phyloP scores from a whole-genome alignment of 371 early-diverging fungal species.

The Umbelopsis sp. region DNA sequence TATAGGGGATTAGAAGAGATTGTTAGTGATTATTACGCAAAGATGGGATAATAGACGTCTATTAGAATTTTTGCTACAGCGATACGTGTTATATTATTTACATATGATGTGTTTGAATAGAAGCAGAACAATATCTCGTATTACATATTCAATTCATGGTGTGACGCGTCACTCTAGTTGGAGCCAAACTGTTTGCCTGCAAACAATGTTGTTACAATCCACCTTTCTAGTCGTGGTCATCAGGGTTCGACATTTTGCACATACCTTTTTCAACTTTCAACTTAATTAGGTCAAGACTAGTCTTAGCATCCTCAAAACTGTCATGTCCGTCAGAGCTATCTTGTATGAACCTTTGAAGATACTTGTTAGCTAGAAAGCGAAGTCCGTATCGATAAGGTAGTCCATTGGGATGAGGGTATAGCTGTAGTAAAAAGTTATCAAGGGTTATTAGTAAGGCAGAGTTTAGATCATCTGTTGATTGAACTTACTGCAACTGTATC shows the following conservation, averaged over 20 bases:
- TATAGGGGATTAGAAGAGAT: too few species aligned
- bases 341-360: constrained; percentile 53
- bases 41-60: too few species aligned
- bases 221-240: too few species aligned
- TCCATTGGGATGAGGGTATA: constrained; percentile 50
- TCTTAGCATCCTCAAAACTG: constrained; percentile 60
- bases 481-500: constrained; percentile 50
- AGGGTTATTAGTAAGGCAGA: not conserved
- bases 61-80: too few species aligned
- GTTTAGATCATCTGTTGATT: not conserved
- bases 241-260: not conserved
- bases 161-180: not conserved
- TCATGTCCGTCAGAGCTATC: constrained; percentile 60
- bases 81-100: too few species aligned
- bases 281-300: constrained; percentile 53
- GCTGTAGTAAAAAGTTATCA: constrained; percentile 20
- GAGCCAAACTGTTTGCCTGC: not conserved
- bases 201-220: not conserved
- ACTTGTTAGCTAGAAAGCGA: constrained; percentile 32
- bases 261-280: constrained; percentile 29
- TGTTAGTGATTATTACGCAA: too few species aligned
- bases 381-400: constrained; percentile 48
- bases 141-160: not conserved
- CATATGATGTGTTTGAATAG: too few species aligned
- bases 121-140: too few species aligned